A percentile compares a stretch with the other conserved stretches of the same genome.
Conservation (phyloP, 2,329 filamentous ascomycete species). For the Pseudogymnoascus sp. region DNA sequence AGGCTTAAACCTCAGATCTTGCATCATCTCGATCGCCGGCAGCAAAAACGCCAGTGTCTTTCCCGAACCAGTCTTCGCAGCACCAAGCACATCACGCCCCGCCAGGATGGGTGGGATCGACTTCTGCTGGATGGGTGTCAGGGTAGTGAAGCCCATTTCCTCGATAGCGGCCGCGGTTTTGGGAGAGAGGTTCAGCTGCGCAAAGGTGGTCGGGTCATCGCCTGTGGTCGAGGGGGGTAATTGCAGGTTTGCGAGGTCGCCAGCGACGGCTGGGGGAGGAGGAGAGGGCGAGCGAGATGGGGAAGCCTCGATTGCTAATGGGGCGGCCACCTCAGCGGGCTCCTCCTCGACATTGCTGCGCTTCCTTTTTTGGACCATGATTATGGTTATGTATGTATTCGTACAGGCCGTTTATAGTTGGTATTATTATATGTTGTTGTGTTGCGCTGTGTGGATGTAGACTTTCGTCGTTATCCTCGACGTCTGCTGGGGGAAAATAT, state of each 20-base stretch:
- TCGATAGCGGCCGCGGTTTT: constrained; percentile 77
- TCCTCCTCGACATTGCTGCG: constrained; percentile 1
- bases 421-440: neutral
- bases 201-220: constrained; percentile 58
- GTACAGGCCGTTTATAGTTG: neutral
- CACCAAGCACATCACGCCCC: constrained; percentile 86
- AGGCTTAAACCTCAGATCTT: constrained; percentile 85
- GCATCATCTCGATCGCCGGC: constrained; percentile 87
- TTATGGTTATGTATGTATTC: neutral
- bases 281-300: neutral
- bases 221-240: constrained; percentile 36
- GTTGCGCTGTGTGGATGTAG: neutral
- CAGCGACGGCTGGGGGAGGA: neutral
- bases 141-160: constrained; percentile 87
- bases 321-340: neutral
- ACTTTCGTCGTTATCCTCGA: neutral
- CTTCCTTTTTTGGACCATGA: neutral
- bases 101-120: constrained; percentile 83
- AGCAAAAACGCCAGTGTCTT: constrained; percentile 95
- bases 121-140: constrained; percentile 90
- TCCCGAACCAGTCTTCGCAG: constrained; percentile 91
- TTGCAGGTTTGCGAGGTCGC: constrained; percentile 17
- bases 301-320: neutral
- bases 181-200: constrained; percentile 71
- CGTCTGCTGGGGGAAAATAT: neutral